Percentiles rank a stretch among this genome's conserved stretches.
phyloP scores from a whole-genome alignment of 1,139 yeast species.

The Saccharomyces hybrid region DNA sequence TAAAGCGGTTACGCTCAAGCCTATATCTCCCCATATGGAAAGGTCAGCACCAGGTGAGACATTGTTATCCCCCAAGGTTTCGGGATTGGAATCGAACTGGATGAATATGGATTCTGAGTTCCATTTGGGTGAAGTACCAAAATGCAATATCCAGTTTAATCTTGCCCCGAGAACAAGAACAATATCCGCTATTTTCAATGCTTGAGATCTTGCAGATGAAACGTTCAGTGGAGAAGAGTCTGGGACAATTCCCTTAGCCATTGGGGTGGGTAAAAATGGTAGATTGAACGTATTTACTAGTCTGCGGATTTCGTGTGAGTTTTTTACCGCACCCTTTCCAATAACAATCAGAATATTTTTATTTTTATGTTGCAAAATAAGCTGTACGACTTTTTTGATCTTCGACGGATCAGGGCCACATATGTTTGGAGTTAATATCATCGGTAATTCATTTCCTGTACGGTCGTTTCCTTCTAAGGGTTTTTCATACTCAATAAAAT shows the following conservation, averaged over 20 bases:
- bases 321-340: conserved; percentile 57
- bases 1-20: conserved; percentile 37
- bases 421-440: neutral
- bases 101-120: conserved; percentile 39
- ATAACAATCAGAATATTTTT: conserved; percentile 46
- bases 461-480: neutral
- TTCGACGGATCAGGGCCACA: conserved; percentile 37
- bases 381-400: conserved; percentile 34
- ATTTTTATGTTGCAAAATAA: conserved; percentile 30
- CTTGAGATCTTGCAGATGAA: conserved; percentile 53
- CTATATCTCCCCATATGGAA: conserved; percentile 41
- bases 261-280: conserved; percentile 61
- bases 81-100: conserved; percentile 49
- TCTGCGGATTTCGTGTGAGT: conserved; percentile 35
- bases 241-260: conserved; percentile 64
- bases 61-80: conserved; percentile 43
- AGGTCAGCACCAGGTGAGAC: conserved; percentile 8
- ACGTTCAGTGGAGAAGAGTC: conserved; percentile 43
- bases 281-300: conserved; percentile 38
- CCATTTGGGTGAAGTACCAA: conserved; percentile 51
- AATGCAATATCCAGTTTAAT: conserved; percentile 61
- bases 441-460: conserved; percentile 8
- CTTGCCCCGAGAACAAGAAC: conserved; percentile 54
- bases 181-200: conserved; percentile 47
- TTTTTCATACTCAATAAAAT: conserved; percentile 34